phyloP scores from a whole-genome alignment of 2,329 filamentous ascomycete species.

The Alternaria dauci region DNA sequence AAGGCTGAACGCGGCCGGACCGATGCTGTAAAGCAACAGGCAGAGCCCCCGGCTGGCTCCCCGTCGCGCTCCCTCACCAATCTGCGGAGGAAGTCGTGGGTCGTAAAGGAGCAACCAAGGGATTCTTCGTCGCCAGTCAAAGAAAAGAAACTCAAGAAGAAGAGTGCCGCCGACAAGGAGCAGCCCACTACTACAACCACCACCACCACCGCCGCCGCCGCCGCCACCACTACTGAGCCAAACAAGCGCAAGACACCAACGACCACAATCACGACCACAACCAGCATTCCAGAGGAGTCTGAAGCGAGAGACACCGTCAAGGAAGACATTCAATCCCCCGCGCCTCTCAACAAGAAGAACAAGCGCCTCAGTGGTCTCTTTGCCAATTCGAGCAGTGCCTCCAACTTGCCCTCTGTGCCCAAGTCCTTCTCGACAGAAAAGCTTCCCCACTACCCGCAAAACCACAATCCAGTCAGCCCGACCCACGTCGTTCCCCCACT shows the following conservation, averaged over 20 bases:
- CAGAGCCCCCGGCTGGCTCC: constrained; percentile 35
- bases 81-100: constrained; percentile 50
- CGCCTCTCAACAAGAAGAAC: constrained; percentile 45
- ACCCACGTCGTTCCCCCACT: constrained; percentile 52
- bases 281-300: constrained; percentile 45
- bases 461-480: constrained; percentile 44
- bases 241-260: constrained; percentile 39
- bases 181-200: constrained; percentile 13
- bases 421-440: constrained; percentile 61
- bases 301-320: constrained; percentile 32
- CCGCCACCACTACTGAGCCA: constrained; percentile 18
- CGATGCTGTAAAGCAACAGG: constrained; percentile 36
- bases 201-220: not conserved
- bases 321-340: constrained; percentile 32
- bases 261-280: constrained; percentile 23
- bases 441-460: constrained; percentile 49
- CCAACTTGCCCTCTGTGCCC: constrained; percentile 53
- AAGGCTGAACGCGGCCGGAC: constrained; percentile 38
- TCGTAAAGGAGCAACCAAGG: constrained; percentile 30
- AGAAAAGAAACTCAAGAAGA: constrained; percentile 28
- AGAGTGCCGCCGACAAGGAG: constrained; percentile 29
- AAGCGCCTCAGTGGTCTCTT: constrained; percentile 49
- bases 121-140: constrained; percentile 27
- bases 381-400: constrained; percentile 36
- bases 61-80: constrained; percentile 45